A percentile compares a stretch with the other conserved stretches of the same genome.
phyloP scores from a whole-genome alignment of 306 rosid species.

The Begonia peltatifolia region DNA sequence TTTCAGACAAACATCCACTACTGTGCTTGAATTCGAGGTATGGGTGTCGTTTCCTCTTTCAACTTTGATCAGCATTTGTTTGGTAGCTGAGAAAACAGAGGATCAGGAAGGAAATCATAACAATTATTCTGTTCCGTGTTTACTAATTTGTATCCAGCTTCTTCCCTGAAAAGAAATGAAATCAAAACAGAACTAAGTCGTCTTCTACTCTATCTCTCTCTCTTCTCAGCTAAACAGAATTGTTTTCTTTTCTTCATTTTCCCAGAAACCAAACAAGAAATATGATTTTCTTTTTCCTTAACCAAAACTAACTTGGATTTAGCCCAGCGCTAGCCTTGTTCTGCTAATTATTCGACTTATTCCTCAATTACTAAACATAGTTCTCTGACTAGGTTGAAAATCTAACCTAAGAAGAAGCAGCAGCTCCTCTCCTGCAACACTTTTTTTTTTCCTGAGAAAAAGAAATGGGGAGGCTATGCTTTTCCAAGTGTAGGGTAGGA shows the following conservation, averaged over 20 bases:
- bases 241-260: no score
- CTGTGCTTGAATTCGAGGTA: no score
- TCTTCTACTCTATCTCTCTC: not conserved
- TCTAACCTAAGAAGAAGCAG: constrained; percentile 6
- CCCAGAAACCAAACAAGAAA: no score
- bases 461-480: constrained; percentile 34
- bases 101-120: not conserved
- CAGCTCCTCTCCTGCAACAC: no score
- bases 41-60: not conserved
- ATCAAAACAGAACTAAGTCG: no score
- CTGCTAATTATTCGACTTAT: not conserved
- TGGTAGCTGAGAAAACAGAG: constrained; percentile 14
- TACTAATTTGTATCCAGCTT: not conserved
- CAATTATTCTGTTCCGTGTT: not conserved
- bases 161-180: no score
- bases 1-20: no score
- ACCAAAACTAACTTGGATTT: no score
- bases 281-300: no score
- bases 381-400: constrained; percentile 9
- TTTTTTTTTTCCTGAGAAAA: constrained; percentile 1
- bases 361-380: not conserved
- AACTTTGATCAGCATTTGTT: not conserved
- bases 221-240: constrained; percentile 4
- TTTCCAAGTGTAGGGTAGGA: constrained; percentile 33
- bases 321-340: no score